Conservation (phyloP, 2,329 filamentous ascomycete genomes). For the Sclerotinia glacialis region DNA sequence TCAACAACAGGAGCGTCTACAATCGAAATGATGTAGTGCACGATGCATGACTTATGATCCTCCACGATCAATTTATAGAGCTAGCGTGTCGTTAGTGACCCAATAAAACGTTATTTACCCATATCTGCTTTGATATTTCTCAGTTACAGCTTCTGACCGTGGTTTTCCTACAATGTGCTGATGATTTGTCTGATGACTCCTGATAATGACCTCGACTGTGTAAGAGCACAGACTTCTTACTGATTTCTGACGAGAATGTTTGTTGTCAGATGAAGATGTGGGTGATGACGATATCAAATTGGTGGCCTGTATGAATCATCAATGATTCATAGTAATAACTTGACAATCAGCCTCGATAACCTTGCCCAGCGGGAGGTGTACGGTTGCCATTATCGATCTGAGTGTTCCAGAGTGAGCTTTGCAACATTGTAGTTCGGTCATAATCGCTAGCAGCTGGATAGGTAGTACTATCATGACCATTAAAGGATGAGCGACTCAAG, state of each 20-base stretch:
- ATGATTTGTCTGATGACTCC: background rate
- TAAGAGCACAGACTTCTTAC: conserved; percentile 10
- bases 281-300: background rate
- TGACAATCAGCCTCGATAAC: conserved; percentile 23
- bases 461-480: conserved; percentile 31
- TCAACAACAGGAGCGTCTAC: conserved; percentile 50
- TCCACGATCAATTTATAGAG: conserved; percentile 40
- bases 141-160: conserved; percentile 15
- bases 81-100: conserved; percentile 29
- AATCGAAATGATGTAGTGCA: conserved; percentile 35
- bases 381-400: conserved; percentile 37
- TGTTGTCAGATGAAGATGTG: conserved; percentile 25
- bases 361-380: conserved; percentile 49
- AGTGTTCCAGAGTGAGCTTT: conserved; percentile 37
- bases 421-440: conserved; percentile 35
- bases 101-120: conserved; percentile 27
- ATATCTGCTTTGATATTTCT: conserved; percentile 6
- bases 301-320: background rate
- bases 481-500: conserved; percentile 20
- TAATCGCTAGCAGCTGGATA: conserved; percentile 35
- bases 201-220: background rate
- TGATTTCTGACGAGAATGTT: background rate
- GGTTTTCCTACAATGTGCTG: conserved; percentile 18
- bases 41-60: conserved; percentile 36
- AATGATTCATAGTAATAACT: background rate